Base-by-base conservation (phyloP, 371 early-diverging fungal species). In the Apophysomyces variabilis region DNA sequence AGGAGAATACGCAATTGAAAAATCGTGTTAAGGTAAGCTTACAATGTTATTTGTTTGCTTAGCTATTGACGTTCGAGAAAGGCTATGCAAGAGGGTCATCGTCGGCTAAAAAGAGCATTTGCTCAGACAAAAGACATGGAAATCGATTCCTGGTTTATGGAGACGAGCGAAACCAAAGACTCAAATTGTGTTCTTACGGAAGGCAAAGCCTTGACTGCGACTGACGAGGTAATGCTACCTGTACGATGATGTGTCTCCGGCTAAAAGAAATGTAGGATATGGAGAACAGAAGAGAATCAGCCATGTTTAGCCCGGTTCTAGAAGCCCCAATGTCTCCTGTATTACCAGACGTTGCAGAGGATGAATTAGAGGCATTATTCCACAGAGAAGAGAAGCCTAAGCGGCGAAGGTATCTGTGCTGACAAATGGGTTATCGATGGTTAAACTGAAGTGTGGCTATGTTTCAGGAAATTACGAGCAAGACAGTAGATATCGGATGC, bases 1-100 rank as follows among this genome's bases (percentile, higher is more conserved):
- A 74, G n/a, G 78, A 80, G 44, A 80, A 80, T 26, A 38, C 3
- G 8, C 76, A 73, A 66, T 50, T 80, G 13, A 77, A 74, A 59
- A 66, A 62, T n/a, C 72, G 66, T 39, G 45, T 76, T 32, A 79
- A 76, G 62, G 74, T 73, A 72, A 59, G 14, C 11, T 18, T 26
- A 26, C 35, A 37, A 11, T 36, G 14, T 12, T 35, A 16, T 18
- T n/a, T 32, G 54, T 58, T 39, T 38, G 9, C 32, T 18, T 26
- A 61, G 5, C 9, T 7, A 21, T 21, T 50, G 8, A 50, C 21
- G 7, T 26, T 50, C 0, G 35, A 50, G n/a, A 16, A 50, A 78
- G 80, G 18, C 60, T 38, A 77, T 80, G 75, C 63, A 74, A 66
- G 75, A 74, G 14, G 76, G 74, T 5, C 72, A 80, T 37, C 73